Evolutionary conservation across 371 early-diverging fungal species (phyloP).

Genomic region (Cladochytrium tenue): DNA sequence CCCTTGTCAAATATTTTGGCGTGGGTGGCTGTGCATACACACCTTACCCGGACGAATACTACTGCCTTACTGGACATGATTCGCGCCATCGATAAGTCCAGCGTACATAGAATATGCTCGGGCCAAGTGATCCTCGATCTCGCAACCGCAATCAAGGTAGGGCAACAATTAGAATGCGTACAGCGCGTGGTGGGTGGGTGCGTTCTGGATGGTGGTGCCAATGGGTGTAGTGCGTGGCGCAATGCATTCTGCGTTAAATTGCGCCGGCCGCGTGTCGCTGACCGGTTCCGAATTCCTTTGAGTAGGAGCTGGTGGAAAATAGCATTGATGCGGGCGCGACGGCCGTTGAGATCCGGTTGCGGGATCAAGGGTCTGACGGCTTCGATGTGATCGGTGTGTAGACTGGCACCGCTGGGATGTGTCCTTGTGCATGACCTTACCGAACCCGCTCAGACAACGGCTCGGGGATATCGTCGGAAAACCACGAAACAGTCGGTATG

Average conservation of each 20-base stretch:
- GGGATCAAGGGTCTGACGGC: constrained; percentile 73
- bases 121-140: constrained; percentile 92
- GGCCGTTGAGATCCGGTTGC: constrained; percentile 77
- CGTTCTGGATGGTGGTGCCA: neutral
- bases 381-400: constrained; percentile 70
- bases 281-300: neutral
- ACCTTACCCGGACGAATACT: no score
- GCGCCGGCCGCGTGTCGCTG: neutral
- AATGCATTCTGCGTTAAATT: neutral
- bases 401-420: neutral
- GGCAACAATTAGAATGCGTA: no score
- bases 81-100: constrained; percentile 30
- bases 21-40: no score
- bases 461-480: constrained; percentile 66
- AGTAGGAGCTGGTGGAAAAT: constrained; percentile 95
- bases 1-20: no score
- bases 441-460: constrained; percentile 81
- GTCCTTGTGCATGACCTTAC: no score
- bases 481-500: constrained; percentile 69
- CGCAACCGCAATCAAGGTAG: constrained; percentile 62
- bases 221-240: no score
- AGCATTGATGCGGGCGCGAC: constrained; percentile 91
- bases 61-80: no score
- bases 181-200: no score
- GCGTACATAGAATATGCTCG: constrained; percentile 70